phyloP scores from a whole-genome alignment of 2,329 filamentous ascomycete genomes.

The Penicillium sp. region DNA sequence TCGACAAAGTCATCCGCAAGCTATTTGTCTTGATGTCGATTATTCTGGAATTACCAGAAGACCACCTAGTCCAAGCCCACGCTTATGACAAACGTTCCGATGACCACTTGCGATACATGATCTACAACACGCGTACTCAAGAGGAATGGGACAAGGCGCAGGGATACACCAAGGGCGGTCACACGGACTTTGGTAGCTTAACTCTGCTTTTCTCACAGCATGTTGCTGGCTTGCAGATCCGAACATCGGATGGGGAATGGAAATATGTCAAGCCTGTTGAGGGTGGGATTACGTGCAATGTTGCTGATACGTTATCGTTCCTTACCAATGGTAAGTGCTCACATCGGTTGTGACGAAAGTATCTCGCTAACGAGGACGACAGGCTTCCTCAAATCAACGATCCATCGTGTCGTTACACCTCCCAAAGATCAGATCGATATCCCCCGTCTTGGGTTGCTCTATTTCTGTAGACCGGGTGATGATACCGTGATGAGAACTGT shows the following conservation, averaged over 20 bases:
- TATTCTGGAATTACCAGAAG: slow-evolving; percentile 59
- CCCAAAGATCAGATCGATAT: slow-evolving; percentile 36
- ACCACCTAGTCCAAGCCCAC: slow-evolving; percentile 57
- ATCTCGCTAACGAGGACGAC: background rate
- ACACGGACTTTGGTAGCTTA: slow-evolving; percentile 59
- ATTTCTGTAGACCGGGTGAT: slow-evolving; percentile 42
- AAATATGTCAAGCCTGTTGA: slow-evolving; percentile 53
- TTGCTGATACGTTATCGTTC: slow-evolving; percentile 51
- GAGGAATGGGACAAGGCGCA: slow-evolving; percentile 50
- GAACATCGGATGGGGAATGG: slow-evolving; percentile 48
- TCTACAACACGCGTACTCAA: slow-evolving; percentile 52
- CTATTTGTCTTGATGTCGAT: slow-evolving; percentile 61
- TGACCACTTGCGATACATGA: slow-evolving; percentile 63
- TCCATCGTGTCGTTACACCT: slow-evolving; percentile 38
- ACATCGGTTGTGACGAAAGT: background rate
- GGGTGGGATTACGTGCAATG: slow-evolving; percentile 53
- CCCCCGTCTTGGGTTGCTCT: slow-evolving; percentile 38
- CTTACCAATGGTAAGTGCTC: slow-evolving; percentile 46
- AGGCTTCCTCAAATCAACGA: slow-evolving; percentile 35
- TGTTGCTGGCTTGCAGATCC: slow-evolving; percentile 57
- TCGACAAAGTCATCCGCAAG: slow-evolving; percentile 56
- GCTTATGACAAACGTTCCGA: slow-evolving; percentile 57
- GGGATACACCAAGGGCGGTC: slow-evolving; percentile 49
- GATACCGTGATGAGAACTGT: slow-evolving; percentile 30
- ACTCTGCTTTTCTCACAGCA: slow-evolving; percentile 60